Conservation (phyloP, 148 eudicot genomes). For the Heliosperma pusillum region DNA sequence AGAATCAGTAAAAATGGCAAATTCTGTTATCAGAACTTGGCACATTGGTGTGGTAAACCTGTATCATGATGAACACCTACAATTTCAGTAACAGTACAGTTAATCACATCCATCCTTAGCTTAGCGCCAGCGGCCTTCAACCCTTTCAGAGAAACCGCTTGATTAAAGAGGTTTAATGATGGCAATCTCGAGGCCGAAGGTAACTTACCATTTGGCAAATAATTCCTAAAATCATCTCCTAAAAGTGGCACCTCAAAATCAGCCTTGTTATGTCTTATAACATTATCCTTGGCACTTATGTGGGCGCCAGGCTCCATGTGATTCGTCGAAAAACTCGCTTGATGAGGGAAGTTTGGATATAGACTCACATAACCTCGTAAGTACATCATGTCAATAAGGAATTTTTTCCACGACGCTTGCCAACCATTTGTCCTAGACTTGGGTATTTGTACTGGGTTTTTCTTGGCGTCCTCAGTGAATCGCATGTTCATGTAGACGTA, state of each 20-base stretch:
- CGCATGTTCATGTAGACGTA: slow-evolving; percentile 99
- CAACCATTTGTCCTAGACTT: slow-evolving; percentile 90
- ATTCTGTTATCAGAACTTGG: slow-evolving; percentile 44
- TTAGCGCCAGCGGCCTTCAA: slow-evolving; percentile 89
- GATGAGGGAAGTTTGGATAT: slow-evolving; percentile 85
- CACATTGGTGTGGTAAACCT: slow-evolving; percentile 73
- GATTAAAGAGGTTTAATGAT: slow-evolving; percentile 76
- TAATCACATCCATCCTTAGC: slow-evolving; percentile 71
- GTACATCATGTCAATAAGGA: slow-evolving; percentile 95
- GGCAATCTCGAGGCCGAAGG: slow-evolving; percentile 84
- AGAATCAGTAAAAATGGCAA: slow-evolving; percentile 20
- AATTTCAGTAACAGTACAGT: slow-evolving; percentile 48
- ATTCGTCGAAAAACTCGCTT: slow-evolving; percentile 87
- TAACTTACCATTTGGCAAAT: slow-evolving; percentile 73
- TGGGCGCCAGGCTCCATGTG: slow-evolving; percentile 99
- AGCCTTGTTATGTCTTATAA: slow-evolving; percentile 58
- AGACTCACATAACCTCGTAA: slow-evolving; percentile 79
- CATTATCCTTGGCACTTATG: slow-evolving; percentile 79
- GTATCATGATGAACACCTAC: slow-evolving; percentile 66
- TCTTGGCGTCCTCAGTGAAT: slow-evolving; percentile 83
- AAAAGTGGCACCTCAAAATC: slow-evolving; percentile 92
- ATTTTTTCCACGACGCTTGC: slow-evolving; percentile 99
- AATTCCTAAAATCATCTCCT: slow-evolving; percentile 53
- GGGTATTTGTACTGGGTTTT: slow-evolving; percentile 91
- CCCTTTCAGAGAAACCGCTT: slow-evolving; percentile 78